Base-by-base conservation (phyloP, 352 stramenopile genomes). In the Pythium brachiatum region DNA sequence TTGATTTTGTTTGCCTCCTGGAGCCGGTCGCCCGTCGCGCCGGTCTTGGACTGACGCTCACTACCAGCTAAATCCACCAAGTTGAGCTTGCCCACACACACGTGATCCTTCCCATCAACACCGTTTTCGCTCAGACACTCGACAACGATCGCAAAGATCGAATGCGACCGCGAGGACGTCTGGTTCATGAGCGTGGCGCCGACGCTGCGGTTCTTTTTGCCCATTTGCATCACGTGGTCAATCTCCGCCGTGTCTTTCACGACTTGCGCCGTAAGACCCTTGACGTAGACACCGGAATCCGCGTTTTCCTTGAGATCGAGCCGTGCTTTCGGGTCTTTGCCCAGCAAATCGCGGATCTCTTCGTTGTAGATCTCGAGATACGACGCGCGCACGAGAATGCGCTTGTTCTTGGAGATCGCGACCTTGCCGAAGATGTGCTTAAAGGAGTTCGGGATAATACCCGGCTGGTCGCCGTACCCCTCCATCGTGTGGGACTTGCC, bases 291-390 rank as follows among this genome's bases (percentile, higher is more conserved):
- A 26, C 96, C 95, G 54, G 86, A 85, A 66, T 96, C 88, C 11
- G 79, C 82, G 50, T 91, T 97, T 69, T 98, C 90, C 56, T 97
- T 97, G 21, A 98, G 74, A 57, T 97, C 89, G 11, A 96, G 73
- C n/a, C 82, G 83, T 26, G 73, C 68, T 25, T 75, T 81, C 0
- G 81, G 80, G 57, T 97, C 84, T 57, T 90, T 93, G 20, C 83
- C 89, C 32, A 99, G 71, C 32, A 99, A 73, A 67, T 99, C 96
- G 23, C 92, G 78, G 64, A 99, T 98, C 69, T 99, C 93, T 79
- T 99, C 96, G 67, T 98, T 98, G 79, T 99, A 99, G 67, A 99
- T 98, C 74, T 99, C 96, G 27, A 98, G 79, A 66, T 98, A 99
- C 9, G 86, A 97, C 39, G 95, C 89, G 39, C 95, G 85, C 23